A percentile compares a stretch with the other conserved stretches of the same genome.
These are phyloP conservation scores for Hypoxylon sp. DNA, from an alignment of 2,329 filamentous ascomycete genomes.

Conservation along the genomic window DNA sequence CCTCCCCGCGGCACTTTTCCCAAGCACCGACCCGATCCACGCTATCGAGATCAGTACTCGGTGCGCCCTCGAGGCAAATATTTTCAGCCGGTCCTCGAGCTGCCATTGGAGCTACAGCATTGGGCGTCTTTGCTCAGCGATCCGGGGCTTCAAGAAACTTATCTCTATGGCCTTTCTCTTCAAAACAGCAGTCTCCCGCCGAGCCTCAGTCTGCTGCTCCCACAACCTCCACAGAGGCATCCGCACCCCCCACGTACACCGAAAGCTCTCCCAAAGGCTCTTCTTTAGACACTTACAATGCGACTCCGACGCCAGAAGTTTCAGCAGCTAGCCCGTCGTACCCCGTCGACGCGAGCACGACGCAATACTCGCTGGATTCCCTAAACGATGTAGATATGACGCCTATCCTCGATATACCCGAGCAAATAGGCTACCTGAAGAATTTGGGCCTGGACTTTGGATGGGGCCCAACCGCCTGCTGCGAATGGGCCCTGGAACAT, in stretches of 20 bases:
- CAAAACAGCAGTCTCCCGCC: conserved; percentile 39
- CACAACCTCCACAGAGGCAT: conserved; percentile 30
- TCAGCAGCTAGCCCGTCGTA: conserved; percentile 14
- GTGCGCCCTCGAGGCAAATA: conserved; percentile 34
- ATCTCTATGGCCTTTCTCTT: conserved; percentile 51
- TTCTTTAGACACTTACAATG: conserved; percentile 6
- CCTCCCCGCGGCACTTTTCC: conserved; percentile 44
- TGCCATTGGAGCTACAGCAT: conserved; percentile 29
- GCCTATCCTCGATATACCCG: conserved; percentile 71
- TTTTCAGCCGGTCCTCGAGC: conserved; percentile 31
- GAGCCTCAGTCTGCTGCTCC: conserved; percentile 40
- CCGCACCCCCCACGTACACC: conserved; percentile 16
- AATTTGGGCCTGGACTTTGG: conserved; percentile 88
- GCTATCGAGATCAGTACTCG: conserved; percentile 32
- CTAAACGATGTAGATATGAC: conserved; percentile 51
- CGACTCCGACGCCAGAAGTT: conserved; percentile 21
- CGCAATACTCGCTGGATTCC: conserved; percentile 52
- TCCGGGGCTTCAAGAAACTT: conserved; percentile 49
- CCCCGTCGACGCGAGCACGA: conserved; percentile 29
- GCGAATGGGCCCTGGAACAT: conserved; percentile 84
- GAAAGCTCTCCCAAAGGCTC: conserved; percentile 14
- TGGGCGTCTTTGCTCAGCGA: conserved; percentile 46
- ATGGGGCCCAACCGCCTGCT: conserved; percentile 78
- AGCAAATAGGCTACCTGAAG: conserved; percentile 84
- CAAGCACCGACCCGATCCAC: conserved; percentile 37